Conservation (phyloP, 2,329 filamentous ascomycete genomes). For the Colletotrichum sp. region DNA sequence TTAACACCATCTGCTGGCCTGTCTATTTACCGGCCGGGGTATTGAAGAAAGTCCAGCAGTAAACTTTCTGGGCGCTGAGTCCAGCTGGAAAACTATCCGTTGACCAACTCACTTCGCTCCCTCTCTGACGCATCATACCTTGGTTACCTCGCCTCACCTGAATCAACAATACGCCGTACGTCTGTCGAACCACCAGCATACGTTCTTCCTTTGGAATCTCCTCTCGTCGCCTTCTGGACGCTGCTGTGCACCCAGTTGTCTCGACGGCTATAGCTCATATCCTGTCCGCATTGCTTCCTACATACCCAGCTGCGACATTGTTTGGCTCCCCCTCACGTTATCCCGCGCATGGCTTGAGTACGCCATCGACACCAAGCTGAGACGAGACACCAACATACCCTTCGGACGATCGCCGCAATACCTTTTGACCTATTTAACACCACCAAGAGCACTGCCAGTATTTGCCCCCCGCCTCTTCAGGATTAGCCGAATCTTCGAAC, state of each 20-base stretch:
- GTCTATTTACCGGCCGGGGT: neutral
- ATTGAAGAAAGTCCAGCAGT: neutral
- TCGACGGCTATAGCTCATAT: neutral
- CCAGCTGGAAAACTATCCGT: neutral
- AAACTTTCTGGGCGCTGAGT: slow-evolving; percentile 12
- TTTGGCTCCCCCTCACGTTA: neutral
- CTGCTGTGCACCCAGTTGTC: slow-evolving; percentile 15
- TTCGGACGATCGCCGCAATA: neutral
- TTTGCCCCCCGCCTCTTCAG: neutral
- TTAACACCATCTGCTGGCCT: neutral
- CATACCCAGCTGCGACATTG: neutral
- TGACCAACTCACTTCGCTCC: neutral
- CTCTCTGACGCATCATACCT: neutral
- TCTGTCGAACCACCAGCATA: slow-evolving; percentile 1
- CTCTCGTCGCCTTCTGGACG: neutral
- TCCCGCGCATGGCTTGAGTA: neutral
- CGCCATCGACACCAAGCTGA: neutral
- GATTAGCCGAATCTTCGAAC: neutral
- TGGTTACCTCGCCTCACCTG: neutral
- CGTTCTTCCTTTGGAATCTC: neutral
- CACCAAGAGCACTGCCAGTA: neutral
- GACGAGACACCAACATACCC: slow-evolving; percentile 1
- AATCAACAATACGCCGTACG: neutral
- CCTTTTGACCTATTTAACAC: neutral
- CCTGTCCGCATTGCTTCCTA: neutral